These are phyloP conservation scores for Pulveroboletus frians DNA, from an alignment of 768 basidiomycete species.

Conservation along the genomic window DNA sequence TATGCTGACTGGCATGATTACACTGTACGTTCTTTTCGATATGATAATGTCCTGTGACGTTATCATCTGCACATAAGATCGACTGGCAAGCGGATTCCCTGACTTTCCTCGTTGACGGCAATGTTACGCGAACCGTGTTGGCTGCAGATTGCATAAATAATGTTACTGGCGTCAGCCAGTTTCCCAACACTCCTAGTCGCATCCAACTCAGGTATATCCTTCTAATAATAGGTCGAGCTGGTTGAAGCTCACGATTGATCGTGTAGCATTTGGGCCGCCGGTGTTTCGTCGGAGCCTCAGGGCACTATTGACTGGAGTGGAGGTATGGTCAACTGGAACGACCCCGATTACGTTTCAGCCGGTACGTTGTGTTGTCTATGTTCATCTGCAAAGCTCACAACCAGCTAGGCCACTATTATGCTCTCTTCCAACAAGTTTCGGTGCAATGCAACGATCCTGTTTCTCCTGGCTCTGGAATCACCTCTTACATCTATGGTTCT, in stretches of 20 bases:
- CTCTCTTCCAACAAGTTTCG: conserved; percentile 54
- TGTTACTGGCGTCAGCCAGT: conserved; percentile 50
- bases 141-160: conserved; percentile 52
- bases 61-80: conserved; percentile 40
- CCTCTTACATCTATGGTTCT: conserved; percentile 59
- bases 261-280: conserved; percentile 73
- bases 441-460: conserved; percentile 57
- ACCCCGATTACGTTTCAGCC: conserved; percentile 70
- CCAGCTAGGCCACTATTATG: conserved; percentile 60
- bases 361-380: conserved; percentile 31
- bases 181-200: conserved; percentile 74
- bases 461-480: conserved; percentile 40
- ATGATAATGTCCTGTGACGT: neutral
- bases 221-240: neutral
- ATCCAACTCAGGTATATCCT: conserved; percentile 67
- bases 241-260: conserved; percentile 2
- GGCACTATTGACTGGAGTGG: conserved; percentile 80
- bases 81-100: conserved; percentile 73
- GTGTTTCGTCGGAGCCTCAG: conserved; percentile 50
- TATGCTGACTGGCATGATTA: conserved; percentile 71
- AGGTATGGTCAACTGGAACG: conserved; percentile 76
- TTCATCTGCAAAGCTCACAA: neutral
- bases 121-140: conserved; percentile 62
- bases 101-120: conserved; percentile 66
- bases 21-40: conserved; percentile 43